Conservation (phyloP, 768 basidiomycete species). For the Pleurotus pulmonarius region DNA sequence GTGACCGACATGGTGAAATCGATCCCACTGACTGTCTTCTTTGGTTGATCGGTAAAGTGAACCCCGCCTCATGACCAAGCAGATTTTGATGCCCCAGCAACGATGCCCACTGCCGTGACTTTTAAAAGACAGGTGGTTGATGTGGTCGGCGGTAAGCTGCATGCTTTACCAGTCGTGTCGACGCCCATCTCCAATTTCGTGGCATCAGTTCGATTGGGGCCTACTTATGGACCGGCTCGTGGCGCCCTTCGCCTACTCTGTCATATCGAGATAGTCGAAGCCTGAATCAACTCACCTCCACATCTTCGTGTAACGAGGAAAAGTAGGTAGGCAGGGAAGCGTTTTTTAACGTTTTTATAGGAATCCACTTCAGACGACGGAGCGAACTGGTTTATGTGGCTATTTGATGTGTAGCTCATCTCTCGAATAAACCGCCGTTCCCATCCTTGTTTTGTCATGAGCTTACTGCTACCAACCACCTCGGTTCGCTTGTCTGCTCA, state of each 20-base stretch:
- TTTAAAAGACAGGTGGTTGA: neutral
- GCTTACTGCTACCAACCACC: neutral
- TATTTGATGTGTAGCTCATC: neutral
- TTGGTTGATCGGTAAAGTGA: neutral
- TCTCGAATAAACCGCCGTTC: neutral
- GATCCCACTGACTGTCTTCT: neutral
- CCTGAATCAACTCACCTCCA: too few relatives aligned
- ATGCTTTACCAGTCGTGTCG: too few relatives aligned
- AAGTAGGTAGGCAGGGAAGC: too few relatives aligned
- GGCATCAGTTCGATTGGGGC: neutral
- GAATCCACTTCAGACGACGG: neutral
- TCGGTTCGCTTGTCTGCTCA: neutral
- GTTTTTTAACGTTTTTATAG: too few relatives aligned
- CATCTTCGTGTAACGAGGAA: too few relatives aligned
- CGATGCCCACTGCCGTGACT: neutral
- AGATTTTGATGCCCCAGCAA: neutral
- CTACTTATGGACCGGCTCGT: too few relatives aligned
- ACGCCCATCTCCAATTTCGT: neutral
- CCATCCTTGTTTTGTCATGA: neutral
- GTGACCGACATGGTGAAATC: neutral
- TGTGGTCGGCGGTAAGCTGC: neutral
- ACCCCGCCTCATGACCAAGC: neutral
- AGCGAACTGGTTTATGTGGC: conserved; percentile 3
- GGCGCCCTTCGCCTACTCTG: neutral
- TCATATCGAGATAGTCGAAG: too few relatives aligned